Conservation (phyloP, 768 basidiomycete genomes). For the Trametes meyenii region DNA sequence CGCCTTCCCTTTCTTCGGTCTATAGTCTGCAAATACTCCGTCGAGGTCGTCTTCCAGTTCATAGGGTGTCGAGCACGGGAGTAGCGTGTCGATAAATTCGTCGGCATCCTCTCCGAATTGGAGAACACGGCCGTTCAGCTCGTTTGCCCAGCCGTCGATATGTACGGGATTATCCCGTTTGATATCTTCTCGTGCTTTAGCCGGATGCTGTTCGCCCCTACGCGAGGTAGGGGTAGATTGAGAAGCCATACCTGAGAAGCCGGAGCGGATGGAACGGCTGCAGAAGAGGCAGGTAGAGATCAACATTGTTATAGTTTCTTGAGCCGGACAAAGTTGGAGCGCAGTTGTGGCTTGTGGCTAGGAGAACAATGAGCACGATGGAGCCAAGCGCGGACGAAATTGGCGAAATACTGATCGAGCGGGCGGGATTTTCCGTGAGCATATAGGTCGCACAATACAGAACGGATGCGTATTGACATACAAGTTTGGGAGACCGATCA, state of each 20-base stretch:
- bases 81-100: slow-evolving; percentile 4
- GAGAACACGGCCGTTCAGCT: background rate
- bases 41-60: background rate
- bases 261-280: background rate
- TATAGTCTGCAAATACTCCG: background rate
- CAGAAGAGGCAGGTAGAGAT: background rate
- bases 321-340: background rate
- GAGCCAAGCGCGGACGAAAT: too few species aligned
- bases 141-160: background rate
- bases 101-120: background rate
- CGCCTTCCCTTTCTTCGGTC: background rate
- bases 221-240: background rate
- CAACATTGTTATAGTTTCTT: slow-evolving; percentile 6
- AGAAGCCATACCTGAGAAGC: slow-evolving; percentile 7
- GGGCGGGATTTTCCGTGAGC: too few species aligned
- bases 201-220: background rate
- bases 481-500: too few species aligned
- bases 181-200: slow-evolving; percentile 1
- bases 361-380: too few species aligned
- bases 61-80: slow-evolving; percentile 4
- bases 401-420: too few species aligned
- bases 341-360: too few species aligned
- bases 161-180: background rate
- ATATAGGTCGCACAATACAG: too few species aligned
- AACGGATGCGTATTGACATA: too few species aligned